Conservation (phyloP, 768 basidiomycete genomes). For the Hydnum rufescens region DNA sequence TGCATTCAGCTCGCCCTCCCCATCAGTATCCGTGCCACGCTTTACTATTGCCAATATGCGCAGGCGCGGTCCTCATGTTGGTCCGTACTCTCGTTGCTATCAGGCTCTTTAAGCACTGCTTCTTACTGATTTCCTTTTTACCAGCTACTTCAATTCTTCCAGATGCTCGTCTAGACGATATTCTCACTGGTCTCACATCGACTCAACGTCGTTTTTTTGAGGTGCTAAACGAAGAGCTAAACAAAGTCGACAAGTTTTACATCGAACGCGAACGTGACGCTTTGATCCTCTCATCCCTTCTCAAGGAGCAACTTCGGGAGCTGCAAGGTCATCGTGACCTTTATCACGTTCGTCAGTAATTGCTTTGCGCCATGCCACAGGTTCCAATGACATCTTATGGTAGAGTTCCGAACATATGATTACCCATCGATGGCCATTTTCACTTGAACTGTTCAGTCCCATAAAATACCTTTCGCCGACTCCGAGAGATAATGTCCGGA, state of each 20-base stretch:
- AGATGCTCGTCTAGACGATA: slow-evolving; percentile 15
- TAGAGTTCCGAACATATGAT: no score
- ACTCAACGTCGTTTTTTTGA: slow-evolving; percentile 56
- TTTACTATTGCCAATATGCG: neutral
- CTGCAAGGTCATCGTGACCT: slow-evolving; percentile 45
- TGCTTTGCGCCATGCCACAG: no score
- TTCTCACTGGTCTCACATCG: slow-evolving; percentile 34
- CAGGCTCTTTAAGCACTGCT: neutral
- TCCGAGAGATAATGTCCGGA: neutral
- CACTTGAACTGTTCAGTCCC: neutral
- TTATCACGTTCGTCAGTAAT: slow-evolving; percentile 33
- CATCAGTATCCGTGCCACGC: neutral
- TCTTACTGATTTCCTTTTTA: neutral
- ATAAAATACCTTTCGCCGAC: neutral
- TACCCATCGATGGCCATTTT: no score
- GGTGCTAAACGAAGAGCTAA: slow-evolving; percentile 54
- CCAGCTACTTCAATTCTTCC: neutral
- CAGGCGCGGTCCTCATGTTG: neutral
- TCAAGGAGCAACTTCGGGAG: slow-evolving; percentile 56
- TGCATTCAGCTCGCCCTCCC: neutral
- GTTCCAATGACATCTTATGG: no score
- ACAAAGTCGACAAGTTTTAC: slow-evolving; percentile 77
- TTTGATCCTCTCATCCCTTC: slow-evolving; percentile 16
- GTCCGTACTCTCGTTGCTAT: neutral
- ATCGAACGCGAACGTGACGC: slow-evolving; percentile 45